phyloP scores from a whole-genome alignment of 305 asterid species.

The Rubia peregrina region DNA sequence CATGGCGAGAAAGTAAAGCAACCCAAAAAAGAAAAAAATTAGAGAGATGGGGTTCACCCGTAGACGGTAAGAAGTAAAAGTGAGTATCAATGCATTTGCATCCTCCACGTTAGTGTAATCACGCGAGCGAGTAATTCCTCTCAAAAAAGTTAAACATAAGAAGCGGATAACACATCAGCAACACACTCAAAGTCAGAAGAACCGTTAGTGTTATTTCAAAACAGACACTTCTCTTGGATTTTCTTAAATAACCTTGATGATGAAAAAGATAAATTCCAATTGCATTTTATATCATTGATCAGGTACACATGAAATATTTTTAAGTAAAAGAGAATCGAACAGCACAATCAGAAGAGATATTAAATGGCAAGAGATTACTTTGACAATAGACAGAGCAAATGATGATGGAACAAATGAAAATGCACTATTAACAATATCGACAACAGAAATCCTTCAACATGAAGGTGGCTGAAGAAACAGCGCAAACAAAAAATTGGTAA shows the following conservation, averaged over 20 bases:
- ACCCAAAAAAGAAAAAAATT: not conserved
- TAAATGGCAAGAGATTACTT: slow-evolving; percentile 37
- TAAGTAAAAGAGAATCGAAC: not conserved
- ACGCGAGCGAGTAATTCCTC: slow-evolving; percentile 57
- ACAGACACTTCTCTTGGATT: not conserved
- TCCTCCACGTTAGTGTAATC: slow-evolving; percentile 91
- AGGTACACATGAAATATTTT: not conserved
- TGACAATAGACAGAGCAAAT: slow-evolving; percentile 93
- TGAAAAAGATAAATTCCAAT: not conserved
- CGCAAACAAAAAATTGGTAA: not conserved
- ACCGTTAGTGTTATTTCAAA: not conserved
- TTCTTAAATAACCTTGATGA: not conserved
- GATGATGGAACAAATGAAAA: slow-evolving; percentile 96
- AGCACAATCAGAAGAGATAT: not conserved
- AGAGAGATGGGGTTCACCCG: slow-evolving; percentile 18
- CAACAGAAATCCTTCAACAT: slow-evolving; percentile 77
- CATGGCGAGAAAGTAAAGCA: not conserved
- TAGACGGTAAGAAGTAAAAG: slow-evolving; percentile 94
- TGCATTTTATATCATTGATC: not conserved
- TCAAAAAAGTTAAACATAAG: slow-evolving; percentile 20
- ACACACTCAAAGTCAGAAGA: not conserved
- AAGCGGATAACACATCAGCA: not conserved
- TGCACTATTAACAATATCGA: slow-evolving; percentile 69
- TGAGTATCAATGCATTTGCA: slow-evolving; percentile 75
- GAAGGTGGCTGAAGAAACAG: slow-evolving; percentile 9